Conservation (phyloP, 2,329 filamentous ascomycete species). For the Hypoxylon sp. region DNA sequence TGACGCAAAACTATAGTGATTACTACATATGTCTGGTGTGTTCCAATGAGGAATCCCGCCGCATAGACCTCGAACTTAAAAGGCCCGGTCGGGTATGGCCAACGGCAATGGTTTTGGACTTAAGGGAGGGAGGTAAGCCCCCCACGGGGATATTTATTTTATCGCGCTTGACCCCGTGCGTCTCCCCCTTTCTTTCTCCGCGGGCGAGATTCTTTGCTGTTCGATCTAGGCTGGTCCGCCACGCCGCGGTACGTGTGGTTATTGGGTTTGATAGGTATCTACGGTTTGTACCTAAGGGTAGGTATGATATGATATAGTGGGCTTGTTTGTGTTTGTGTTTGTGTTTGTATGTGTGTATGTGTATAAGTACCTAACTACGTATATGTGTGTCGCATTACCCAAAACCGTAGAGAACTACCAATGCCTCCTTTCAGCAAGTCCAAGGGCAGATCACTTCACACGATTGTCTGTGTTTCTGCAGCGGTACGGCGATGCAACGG, state of each 20-base stretch:
- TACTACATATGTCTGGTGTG: background rate
- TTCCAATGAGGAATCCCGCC: background rate
- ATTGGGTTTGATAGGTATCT: background rate
- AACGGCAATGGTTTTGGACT: background rate
- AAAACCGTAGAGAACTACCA: background rate
- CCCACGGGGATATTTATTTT: background rate
- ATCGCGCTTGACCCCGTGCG: background rate
- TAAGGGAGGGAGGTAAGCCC: background rate
- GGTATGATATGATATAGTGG: background rate
- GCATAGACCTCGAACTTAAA: background rate
- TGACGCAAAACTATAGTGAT: background rate
- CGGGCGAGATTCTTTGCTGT: background rate
- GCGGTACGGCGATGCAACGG: background rate
- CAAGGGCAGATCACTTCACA: background rate
- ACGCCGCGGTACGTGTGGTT: background rate
- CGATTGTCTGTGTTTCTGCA: background rate
- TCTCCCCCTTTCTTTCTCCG: background rate
- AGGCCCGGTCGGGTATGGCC: background rate
- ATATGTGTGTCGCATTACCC: background rate
- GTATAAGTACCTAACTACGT: too few relatives aligned
- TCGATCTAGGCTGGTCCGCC: slow-evolving; percentile 3
- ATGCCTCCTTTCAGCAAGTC: background rate
- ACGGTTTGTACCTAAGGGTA: too few relatives aligned
- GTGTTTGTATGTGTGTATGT: too few relatives aligned
- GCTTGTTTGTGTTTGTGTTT: background rate